Evolutionary conservation across 2,329 filamentous ascomycete species (phyloP).

Genomic region (Penicillium aurantiogriseum): DNA sequence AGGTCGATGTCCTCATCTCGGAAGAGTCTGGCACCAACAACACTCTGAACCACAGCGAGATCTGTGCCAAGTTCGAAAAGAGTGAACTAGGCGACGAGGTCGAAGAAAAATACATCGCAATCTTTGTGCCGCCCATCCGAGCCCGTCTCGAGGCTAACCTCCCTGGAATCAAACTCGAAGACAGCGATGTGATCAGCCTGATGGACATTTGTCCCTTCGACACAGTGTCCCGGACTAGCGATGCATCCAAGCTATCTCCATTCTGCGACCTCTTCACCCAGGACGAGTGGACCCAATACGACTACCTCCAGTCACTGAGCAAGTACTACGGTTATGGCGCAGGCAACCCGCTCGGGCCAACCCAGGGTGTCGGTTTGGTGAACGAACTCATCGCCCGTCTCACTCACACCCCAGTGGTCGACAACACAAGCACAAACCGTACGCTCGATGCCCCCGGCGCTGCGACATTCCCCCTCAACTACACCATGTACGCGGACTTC

Average conservation of each 20-base stretch:
- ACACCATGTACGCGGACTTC: conserved; percentile 79
- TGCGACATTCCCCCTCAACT: conserved; percentile 70
- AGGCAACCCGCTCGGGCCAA: conserved; percentile 75
- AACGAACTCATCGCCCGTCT: conserved; percentile 85
- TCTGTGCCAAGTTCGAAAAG: conserved; percentile 69
- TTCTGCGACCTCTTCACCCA: conserved; percentile 76
- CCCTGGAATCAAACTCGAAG: conserved; percentile 63
- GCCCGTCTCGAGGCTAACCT: conserved; percentile 67
- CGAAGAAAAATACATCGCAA: conserved; percentile 58
- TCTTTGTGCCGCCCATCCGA: conserved; percentile 68
- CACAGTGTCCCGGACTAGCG: conserved; percentile 62
- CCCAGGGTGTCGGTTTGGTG: conserved; percentile 81
- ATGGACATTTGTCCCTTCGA: conserved; percentile 91
- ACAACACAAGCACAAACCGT: conserved; percentile 72
- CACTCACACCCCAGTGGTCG: conserved; percentile 65
- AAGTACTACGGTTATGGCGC: conserved; percentile 82
- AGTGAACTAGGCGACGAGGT: conserved; percentile 47
- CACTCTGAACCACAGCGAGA: conserved; percentile 67
- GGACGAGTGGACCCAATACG: conserved; percentile 73
- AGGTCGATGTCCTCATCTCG: conserved; percentile 65
- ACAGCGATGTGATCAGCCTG: conserved; percentile 63
- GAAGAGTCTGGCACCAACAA: conserved; percentile 72
- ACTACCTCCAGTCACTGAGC: conserved; percentile 74
- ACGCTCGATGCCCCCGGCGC: conserved; percentile 66
- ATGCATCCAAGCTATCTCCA: conserved; percentile 56